These are phyloP conservation scores for Fusarium keratoplasticum DNA, from an alignment of 2,329 filamentous ascomycete genomes.

Conservation along the genomic window DNA sequence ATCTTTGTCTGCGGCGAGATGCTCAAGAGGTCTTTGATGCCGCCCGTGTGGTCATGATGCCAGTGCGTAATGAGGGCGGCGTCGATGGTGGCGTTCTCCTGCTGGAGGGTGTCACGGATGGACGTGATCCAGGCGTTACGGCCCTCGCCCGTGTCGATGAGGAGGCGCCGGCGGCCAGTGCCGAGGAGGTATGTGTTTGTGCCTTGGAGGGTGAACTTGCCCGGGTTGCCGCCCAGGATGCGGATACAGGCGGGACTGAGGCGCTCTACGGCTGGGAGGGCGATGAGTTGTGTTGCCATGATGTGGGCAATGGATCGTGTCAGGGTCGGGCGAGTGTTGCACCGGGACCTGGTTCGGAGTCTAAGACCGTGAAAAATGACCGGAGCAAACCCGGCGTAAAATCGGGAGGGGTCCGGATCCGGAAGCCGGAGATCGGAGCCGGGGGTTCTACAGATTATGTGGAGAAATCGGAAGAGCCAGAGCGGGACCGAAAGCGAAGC, in stretches of 20 bases:
- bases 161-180: constrained; percentile 75
- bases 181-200: constrained; percentile 97
- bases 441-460: constrained; percentile 1
- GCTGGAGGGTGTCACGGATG: constrained; percentile 71
- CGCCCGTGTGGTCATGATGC: constrained; percentile 88
- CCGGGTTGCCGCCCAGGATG: constrained; percentile 90
- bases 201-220: constrained; percentile 80
- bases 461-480: constrained; percentile 7
- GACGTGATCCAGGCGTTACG: constrained; percentile 76
- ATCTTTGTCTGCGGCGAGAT: constrained; percentile 73
- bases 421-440: constrained; percentile 26
- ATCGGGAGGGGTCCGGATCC: constrained; percentile 31
- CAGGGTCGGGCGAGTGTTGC: not conserved
- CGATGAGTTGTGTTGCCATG: constrained; percentile 72
- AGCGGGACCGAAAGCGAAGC: not conserved
- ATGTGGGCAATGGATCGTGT: not conserved
- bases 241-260: constrained; percentile 83
- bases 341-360: not conserved
- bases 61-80: constrained; percentile 87
- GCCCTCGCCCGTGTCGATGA: constrained; percentile 93
- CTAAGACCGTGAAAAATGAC: not conserved
- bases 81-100: constrained; percentile 77
- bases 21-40: constrained; percentile 75
- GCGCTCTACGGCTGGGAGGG: constrained; percentile 79
- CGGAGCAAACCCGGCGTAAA: constrained; percentile 3